These are phyloP conservation scores for Uronychia binucleata DNA, from an alignment of 73 alveolate genomes.

Conservation along the genomic window DNA sequence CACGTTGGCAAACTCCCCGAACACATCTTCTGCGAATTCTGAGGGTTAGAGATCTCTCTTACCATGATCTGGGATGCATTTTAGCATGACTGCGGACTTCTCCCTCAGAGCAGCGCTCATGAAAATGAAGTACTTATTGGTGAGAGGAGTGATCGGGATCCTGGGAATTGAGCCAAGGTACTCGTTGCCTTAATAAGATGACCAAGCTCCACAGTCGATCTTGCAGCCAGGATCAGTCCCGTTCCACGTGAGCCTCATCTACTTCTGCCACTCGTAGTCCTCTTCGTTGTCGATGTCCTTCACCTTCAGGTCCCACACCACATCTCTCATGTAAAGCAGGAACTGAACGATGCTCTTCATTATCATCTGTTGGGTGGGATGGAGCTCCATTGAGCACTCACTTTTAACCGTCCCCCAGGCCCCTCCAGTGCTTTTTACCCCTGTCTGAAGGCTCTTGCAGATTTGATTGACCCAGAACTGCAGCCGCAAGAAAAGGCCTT, in stretches of 20 bases:
- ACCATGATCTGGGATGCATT: conserved; percentile 40
- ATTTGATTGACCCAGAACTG: conserved; percentile 76
- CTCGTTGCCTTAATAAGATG: conserved; percentile 54
- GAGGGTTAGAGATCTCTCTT: neutral
- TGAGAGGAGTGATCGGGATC: conserved; percentile 59
- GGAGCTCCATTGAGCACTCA: conserved; percentile 11
- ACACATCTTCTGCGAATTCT: conserved; percentile 53
- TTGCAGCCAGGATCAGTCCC: conserved; percentile 62
- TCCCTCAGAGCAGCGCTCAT: conserved; percentile 69
- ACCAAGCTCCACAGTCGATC: conserved; percentile 75
- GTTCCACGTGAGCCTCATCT: conserved; percentile 66
- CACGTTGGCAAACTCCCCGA: conserved; percentile 57
- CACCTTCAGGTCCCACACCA: conserved; percentile 45
- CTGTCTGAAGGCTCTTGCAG: conserved; percentile 24
- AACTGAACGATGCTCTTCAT: conserved; percentile 51
- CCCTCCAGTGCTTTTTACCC: neutral
- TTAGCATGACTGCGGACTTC: conserved; percentile 62
- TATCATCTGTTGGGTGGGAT: conserved; percentile 45
- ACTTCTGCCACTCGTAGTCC: conserved; percentile 72
- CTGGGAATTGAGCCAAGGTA: conserved; percentile 61
- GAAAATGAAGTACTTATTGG: conserved; percentile 69
- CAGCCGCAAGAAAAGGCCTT: conserved; percentile 61
- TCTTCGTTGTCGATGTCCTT: conserved; percentile 28
- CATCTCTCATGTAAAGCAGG: conserved; percentile 59
- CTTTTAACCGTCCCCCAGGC: neutral